Conservation (phyloP, 1,139 yeast species). For the Yamadazyma membranifaciens region DNA sequence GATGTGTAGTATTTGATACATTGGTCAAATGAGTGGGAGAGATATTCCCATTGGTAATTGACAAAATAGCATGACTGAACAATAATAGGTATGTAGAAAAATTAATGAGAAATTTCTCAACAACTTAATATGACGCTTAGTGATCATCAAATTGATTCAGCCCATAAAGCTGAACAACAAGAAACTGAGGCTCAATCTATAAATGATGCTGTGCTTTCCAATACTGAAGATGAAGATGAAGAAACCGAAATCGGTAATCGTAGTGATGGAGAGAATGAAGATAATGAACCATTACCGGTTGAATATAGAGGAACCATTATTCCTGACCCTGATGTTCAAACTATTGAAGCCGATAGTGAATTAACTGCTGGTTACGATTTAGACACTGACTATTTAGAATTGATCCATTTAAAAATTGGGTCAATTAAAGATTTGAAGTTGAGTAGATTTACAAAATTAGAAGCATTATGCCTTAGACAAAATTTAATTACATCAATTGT, state of each 20-base stretch:
- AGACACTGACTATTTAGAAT: slow-evolving; percentile 67
- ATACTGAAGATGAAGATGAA: slow-evolving; percentile 25
- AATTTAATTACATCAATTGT: slow-evolving; percentile 74
- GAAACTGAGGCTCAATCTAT: neutral
- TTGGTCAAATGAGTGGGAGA: no score
- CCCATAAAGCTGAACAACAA: neutral
- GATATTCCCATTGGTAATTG: neutral
- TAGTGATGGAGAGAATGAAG: slow-evolving; percentile 21
- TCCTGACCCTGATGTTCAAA: slow-evolving; percentile 52
- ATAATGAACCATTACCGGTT: slow-evolving; percentile 34
- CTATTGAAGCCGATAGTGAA: slow-evolving; percentile 52
- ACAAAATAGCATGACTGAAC: neutral
- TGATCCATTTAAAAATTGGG: slow-evolving; percentile 74
- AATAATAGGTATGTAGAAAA: neutral
- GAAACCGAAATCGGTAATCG: slow-evolving; percentile 15
- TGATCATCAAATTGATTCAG: slow-evolving; percentile 1
- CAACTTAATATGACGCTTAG: slow-evolving; percentile 1
- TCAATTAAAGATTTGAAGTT: slow-evolving; percentile 68
- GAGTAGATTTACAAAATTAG: slow-evolving; percentile 55
- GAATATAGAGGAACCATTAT: slow-evolving; percentile 49
- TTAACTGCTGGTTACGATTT: slow-evolving; percentile 60
- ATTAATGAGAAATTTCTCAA: slow-evolving; percentile 1
- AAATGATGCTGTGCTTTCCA: slow-evolving; percentile 12
- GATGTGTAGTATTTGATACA: no score
- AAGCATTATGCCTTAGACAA: slow-evolving; percentile 74